phyloP scores from a whole-genome alignment of 176 grass and related monocot species.

The Elaeis guineensis region DNA sequence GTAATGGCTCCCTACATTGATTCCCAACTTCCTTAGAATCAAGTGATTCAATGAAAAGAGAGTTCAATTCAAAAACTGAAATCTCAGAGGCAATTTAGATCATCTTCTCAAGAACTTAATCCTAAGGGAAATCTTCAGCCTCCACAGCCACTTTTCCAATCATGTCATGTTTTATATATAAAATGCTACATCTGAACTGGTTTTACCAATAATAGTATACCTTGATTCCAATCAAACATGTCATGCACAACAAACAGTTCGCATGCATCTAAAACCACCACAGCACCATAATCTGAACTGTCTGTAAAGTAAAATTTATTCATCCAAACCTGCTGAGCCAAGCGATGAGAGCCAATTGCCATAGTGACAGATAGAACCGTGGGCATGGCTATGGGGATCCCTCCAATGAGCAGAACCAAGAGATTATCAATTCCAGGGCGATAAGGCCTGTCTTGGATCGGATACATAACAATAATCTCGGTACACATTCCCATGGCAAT shows the following conservation, averaged over 20 bases:
- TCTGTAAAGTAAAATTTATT: background rate
- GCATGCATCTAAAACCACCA: too few relatives aligned
- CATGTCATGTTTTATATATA: too few relatives aligned
- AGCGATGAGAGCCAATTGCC: slow-evolving; percentile 81
- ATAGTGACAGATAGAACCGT: slow-evolving; percentile 92
- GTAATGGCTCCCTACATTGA: slow-evolving; percentile 74
- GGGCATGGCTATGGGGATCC: slow-evolving; percentile 93
- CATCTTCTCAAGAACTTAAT: too few relatives aligned
- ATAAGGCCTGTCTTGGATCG: slow-evolving; percentile 65
- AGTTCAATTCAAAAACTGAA: too few relatives aligned
- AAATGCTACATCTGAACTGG: too few relatives aligned
- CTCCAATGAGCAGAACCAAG: slow-evolving; percentile 86
- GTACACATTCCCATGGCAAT: slow-evolving; percentile 73
- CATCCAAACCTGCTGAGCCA: slow-evolving; percentile 62
- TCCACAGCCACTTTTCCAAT: too few relatives aligned
- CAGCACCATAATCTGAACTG: too few relatives aligned
- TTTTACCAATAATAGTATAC: too few relatives aligned
- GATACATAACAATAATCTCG: slow-evolving; percentile 76
- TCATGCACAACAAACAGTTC: too few relatives aligned
- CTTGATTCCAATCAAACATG: too few relatives aligned
- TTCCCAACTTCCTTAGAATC: slow-evolving; percentile 5
- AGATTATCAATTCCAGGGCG: slow-evolving; percentile 86
- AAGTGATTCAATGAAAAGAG: slow-evolving; percentile 3
- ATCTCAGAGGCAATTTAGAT: too few relatives aligned
- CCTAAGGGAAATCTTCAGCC: too few relatives aligned